phyloP scores from a whole-genome alignment of 768 basidiomycete genomes.

The Tulasnella sp. region DNA sequence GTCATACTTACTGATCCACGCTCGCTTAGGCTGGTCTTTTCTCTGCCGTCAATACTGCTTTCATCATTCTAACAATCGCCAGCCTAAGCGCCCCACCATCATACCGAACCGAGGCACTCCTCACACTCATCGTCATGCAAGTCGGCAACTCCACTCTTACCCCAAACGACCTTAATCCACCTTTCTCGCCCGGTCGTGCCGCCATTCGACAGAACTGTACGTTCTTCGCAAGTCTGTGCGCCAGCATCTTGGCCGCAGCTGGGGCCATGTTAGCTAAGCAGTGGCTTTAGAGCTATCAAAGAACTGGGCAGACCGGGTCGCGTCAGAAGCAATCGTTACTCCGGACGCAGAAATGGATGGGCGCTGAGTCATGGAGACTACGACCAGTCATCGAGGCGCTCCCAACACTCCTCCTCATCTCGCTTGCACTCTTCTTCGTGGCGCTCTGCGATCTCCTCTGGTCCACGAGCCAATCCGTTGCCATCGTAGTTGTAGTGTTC shows the following conservation, averaged over 20 bases:
- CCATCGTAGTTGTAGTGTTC: background rate
- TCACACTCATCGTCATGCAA: background rate
- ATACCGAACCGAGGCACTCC: background rate
- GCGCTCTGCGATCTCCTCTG: background rate
- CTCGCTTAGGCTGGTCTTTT: conserved; percentile 6
- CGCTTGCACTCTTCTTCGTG: background rate
- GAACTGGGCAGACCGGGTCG: background rate
- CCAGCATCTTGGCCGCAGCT: background rate
- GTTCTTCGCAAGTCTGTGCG: background rate
- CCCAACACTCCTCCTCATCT: background rate
- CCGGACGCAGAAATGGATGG: background rate
- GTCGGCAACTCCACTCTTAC: background rate
- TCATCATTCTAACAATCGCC: background rate
- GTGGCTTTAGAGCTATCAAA: background rate
- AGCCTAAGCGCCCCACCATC: background rate
- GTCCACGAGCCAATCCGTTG: background rate
- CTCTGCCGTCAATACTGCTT: background rate
- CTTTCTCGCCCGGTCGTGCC: background rate
- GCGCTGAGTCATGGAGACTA: background rate
- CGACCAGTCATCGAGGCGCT: background rate
- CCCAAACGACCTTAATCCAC: background rate
- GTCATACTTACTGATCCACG: no score
- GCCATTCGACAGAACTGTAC: background rate
- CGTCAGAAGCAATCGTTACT: background rate
- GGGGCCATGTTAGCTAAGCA: conserved; percentile 2